phyloP scores from a whole-genome alignment of 148 eudicot species.

The Vaccinium darrowii region DNA sequence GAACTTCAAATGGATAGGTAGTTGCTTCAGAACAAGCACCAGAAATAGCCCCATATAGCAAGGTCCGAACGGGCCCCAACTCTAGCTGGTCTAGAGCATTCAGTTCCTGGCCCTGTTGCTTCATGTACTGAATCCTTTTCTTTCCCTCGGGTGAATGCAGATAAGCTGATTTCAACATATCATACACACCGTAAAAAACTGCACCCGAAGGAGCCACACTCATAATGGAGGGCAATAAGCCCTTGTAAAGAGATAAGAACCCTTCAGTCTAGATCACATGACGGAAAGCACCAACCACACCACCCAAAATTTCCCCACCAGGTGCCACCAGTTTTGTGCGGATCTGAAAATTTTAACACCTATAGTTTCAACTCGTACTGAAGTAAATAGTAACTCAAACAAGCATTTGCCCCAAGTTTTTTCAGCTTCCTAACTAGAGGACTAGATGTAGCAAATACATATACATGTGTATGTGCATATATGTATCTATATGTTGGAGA shows the following conservation, averaged over 20 bases:
- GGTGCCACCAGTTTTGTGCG: conserved; percentile 65
- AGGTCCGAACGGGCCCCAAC: conserved; percentile 56
- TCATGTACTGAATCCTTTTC: conserved; percentile 48
- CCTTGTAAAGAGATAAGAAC: conserved; percentile 62
- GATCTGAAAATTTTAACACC: conserved; percentile 30
- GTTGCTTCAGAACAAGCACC: conserved; percentile 77
- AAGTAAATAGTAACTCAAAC: background rate
- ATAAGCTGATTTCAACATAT: conserved; percentile 55
- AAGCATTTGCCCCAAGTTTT: background rate
- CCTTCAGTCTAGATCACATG: conserved; percentile 65
- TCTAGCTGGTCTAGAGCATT: conserved; percentile 57
- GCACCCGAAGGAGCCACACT: conserved; percentile 72
- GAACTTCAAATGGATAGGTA: conserved; percentile 70
- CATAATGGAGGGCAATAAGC: conserved; percentile 61
- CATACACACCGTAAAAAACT: conserved; percentile 68
- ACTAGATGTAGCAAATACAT: background rate
- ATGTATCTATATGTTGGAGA: background rate
- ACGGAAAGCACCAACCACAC: conserved; percentile 61
- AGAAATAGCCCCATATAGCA: conserved; percentile 66
- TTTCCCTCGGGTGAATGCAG: conserved; percentile 59
- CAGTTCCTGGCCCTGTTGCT: conserved; percentile 46
- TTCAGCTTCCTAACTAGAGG: background rate
- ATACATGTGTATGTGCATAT: background rate
- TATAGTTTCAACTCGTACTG: background rate
- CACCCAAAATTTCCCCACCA: conserved; percentile 69